These are phyloP conservation scores for Boletellus dicymbophilus DNA, from an alignment of 1,284 basidiomycete genomes.

Conservation along the genomic window DNA sequence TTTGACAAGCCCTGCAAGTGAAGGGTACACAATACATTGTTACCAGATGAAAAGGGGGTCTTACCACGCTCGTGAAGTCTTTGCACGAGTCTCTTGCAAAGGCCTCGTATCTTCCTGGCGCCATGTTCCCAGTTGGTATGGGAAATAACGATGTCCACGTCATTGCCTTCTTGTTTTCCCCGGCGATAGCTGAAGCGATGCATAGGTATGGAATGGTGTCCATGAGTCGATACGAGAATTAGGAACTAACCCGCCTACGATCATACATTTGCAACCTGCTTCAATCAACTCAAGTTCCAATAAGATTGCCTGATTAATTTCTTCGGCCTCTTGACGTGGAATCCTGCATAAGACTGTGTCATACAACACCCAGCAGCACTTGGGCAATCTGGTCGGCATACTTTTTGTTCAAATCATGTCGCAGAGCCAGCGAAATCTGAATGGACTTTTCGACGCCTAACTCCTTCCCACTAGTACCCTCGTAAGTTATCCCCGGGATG, in stretches of 20 bases:
- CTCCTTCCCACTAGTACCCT: conserved; percentile 11
- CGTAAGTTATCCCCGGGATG: conserved; percentile 7
- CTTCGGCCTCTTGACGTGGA: conserved; percentile 65
- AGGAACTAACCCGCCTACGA: conserved; percentile 67
- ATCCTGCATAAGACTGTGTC: conserved; percentile 44
- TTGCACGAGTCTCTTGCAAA: conserved; percentile 53
- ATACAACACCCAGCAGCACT: background rate
- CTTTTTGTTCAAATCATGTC: conserved; percentile 48
- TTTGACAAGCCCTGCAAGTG: conserved; percentile 54
- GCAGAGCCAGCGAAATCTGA: conserved; percentile 50
- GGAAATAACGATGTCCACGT: conserved; percentile 80
- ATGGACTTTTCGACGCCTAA: conserved; percentile 38
- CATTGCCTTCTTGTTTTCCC: conserved; percentile 72
- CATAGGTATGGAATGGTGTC: conserved; percentile 1
- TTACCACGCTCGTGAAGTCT: conserved; percentile 55
- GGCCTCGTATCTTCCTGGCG: conserved; percentile 44
- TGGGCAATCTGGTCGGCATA: conserved; percentile 10
- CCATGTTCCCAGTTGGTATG: conserved; percentile 51
- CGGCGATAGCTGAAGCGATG: conserved; percentile 60
- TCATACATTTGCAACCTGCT: conserved; percentile 61
- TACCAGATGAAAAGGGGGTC: conserved; percentile 10
- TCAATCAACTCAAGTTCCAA: conserved; percentile 55
- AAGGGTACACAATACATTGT: background rate
- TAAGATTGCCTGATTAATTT: conserved; percentile 60
- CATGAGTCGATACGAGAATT: background rate